Percentiles rank a stretch among this genome's conserved stretches.
Conservation (phyloP, 2,329 filamentous ascomycete genomes). For the Pseudomassariella vexata region DNA sequence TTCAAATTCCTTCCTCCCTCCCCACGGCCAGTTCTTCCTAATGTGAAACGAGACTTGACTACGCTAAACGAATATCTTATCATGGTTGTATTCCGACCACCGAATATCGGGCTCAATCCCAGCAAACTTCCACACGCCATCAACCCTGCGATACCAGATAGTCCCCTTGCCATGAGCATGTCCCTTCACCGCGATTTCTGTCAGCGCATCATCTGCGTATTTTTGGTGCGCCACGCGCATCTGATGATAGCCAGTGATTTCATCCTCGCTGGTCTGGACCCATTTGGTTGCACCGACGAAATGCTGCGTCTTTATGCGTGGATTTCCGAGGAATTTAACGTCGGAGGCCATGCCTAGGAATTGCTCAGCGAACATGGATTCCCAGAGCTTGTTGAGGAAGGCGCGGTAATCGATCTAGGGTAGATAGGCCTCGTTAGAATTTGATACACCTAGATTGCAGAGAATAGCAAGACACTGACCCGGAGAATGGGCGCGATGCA, state of each 20-base stretch:
- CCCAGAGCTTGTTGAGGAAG: slow-evolving; percentile 49
- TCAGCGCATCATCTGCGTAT: slow-evolving; percentile 41
- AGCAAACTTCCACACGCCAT: slow-evolving; percentile 54
- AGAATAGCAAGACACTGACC: slow-evolving; percentile 7
- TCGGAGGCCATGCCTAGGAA: slow-evolving; percentile 47
- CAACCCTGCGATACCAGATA: slow-evolving; percentile 51
- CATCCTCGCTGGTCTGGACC: slow-evolving; percentile 40
- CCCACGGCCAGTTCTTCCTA: no score
- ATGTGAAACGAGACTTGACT: no score
- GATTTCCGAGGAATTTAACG: slow-evolving; percentile 46
- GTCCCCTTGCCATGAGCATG: slow-evolving; percentile 49
- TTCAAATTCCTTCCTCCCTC: no score
- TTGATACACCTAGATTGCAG: no score
- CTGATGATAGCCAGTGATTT: slow-evolving; percentile 49
- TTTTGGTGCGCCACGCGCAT: slow-evolving; percentile 52
- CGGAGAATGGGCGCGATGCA: slow-evolving; percentile 36
- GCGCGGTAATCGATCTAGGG: slow-evolving; percentile 20
- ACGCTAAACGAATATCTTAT: slow-evolving; percentile 30
- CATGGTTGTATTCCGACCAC: slow-evolving; percentile 51
- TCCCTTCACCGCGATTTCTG: slow-evolving; percentile 45
- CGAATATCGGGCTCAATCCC: slow-evolving; percentile 46
- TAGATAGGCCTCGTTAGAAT: no score
- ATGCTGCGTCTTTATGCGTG: slow-evolving; percentile 47
- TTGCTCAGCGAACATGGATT: slow-evolving; percentile 48
- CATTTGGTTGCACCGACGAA: slow-evolving; percentile 47